Evolutionary conservation across 257 asterid species (phyloP).

Genomic region (Solanum etuberosum): DNA sequence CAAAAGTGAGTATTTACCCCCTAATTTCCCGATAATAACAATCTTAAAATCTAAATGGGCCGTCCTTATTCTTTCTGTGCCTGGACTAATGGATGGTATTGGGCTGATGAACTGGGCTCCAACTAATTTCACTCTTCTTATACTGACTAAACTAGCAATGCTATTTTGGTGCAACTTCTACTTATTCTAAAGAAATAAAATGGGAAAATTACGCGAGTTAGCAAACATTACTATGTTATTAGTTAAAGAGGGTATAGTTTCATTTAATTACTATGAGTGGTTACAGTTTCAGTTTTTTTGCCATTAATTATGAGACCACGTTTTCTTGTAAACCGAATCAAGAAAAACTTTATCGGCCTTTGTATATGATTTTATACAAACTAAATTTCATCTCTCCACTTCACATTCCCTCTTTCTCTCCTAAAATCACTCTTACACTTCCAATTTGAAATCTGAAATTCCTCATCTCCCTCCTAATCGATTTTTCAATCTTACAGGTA

Average conservation of each 20-base stretch:
- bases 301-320: not conserved
- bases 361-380: not conserved
- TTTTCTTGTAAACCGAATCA: not conserved
- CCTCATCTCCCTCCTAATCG: not conserved
- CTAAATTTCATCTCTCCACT: not conserved
- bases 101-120: not conserved
- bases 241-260: not conserved
- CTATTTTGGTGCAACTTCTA: not conserved
- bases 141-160: not conserved
- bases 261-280: not conserved
- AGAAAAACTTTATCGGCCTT: not conserved
- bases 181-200: too few species aligned
- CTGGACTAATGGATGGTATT: not conserved
- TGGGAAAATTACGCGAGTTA: not conserved
- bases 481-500: too few species aligned
- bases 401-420: too few species aligned
- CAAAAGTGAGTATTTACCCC: not conserved
- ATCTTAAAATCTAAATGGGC: not conserved
- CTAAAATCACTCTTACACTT: not conserved
- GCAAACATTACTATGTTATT: not conserved
- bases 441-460: too few species aligned
- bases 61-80: not conserved
- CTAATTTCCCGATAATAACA: too few species aligned
- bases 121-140: not conserved
- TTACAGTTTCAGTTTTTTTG: not conserved